phyloP scores from a whole-genome alignment of 2,329 filamentous ascomycete species.

The Grosmannia huntii region DNA sequence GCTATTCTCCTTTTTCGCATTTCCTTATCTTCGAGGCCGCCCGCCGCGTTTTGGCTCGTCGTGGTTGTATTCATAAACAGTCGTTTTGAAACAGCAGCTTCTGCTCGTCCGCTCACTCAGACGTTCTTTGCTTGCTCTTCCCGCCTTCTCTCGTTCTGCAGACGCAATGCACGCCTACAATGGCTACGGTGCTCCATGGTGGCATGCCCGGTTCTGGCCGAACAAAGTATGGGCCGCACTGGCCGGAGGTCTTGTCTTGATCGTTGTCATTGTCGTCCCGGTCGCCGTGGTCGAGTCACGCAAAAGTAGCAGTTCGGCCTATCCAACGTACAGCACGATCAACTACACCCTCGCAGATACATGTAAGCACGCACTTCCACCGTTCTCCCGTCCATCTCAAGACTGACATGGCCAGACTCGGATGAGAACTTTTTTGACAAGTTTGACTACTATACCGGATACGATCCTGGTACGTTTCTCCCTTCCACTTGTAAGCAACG shows the following conservation, averaged over 20 bases:
- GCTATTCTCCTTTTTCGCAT: not conserved
- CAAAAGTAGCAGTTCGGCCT: constrained; percentile 19
- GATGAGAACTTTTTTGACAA: constrained; percentile 40
- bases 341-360: constrained; percentile 35
- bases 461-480: constrained; percentile 29
- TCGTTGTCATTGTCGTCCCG: constrained; percentile 34
- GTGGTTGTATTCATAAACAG: no score
- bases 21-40: not conserved
- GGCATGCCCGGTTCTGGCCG: constrained; percentile 38
- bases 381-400: no score
- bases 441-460: constrained; percentile 38
- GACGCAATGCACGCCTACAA: constrained; percentile 2
- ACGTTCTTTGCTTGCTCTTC: not conserved
- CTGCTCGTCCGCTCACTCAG: not conserved
- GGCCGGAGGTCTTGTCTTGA: constrained; percentile 21
- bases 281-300: constrained; percentile 28
- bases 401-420: constrained; percentile 24
- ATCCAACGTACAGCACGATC: constrained; percentile 34
- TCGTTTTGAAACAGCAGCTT: not conserved
- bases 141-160: not conserved
- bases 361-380: constrained; percentile 23
- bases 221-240: constrained; percentile 36
- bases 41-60: not conserved
- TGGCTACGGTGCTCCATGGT: constrained; percentile 9
- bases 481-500: not conserved